Evolutionary conservation across 805 yeast genomes (phyloP).

Genomic region (Citeromyces nyonsensis): DNA sequence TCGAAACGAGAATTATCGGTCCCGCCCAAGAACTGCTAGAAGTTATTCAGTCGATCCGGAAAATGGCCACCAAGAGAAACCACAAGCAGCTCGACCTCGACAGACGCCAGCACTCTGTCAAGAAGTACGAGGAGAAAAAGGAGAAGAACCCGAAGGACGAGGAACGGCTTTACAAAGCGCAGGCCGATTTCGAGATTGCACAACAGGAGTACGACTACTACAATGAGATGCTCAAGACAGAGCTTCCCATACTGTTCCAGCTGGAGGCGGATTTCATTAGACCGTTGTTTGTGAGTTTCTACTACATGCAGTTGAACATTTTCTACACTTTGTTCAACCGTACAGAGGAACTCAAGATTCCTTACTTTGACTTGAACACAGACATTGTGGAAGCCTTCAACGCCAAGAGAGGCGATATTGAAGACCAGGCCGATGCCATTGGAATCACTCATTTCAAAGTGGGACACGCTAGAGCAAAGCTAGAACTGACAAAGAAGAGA

Average conservation of each 20-base stretch:
- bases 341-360: constrained; percentile 94
- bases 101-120: constrained; percentile 55
- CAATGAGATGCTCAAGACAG: constrained; percentile 85
- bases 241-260: constrained; percentile 75
- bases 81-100: constrained; percentile 93
- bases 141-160: constrained; percentile 83
- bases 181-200: constrained; percentile 80
- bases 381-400: constrained; percentile 74
- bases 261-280: constrained; percentile 85
- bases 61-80: constrained; percentile 89
- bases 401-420: constrained; percentile 78
- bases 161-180: constrained; percentile 76
- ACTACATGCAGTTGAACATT: constrained; percentile 95
- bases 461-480: constrained; percentile 74
- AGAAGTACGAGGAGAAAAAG: constrained; percentile 67
- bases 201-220: constrained; percentile 93
- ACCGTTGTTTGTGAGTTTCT: constrained; percentile 87
- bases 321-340: constrained; percentile 83
- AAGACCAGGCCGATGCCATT: constrained; percentile 78
- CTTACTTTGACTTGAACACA: constrained; percentile 77
- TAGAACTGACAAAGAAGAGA: constrained; percentile 71
- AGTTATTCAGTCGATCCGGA: constrained; percentile 70
- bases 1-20: constrained; percentile 74
- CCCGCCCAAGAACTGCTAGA: constrained; percentile 87
- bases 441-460: constrained; percentile 84